phyloP scores from a whole-genome alignment of 805 yeast genomes.

The Ascoidea asiatica region DNA sequence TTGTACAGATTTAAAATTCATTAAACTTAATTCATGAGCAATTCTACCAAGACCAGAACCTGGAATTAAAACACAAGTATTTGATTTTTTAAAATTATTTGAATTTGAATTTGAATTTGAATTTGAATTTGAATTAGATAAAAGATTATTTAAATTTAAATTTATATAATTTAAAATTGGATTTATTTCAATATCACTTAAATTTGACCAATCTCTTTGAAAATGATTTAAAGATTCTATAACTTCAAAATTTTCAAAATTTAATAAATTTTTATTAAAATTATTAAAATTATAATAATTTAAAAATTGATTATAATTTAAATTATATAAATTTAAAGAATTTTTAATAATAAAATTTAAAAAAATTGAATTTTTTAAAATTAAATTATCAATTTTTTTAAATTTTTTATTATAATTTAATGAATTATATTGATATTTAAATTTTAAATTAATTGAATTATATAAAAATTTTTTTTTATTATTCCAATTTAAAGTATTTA shows the following conservation, averaged over 20 bases:
- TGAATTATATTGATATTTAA: constrained; percentile 37
- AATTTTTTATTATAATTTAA: constrained; percentile 45
- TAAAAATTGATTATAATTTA: constrained; percentile 32
- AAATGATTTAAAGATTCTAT: constrained; percentile 64
- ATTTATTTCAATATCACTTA: constrained; percentile 32
- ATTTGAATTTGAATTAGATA: constrained; percentile 14
- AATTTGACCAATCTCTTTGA: constrained; percentile 62
- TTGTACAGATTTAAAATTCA: constrained; percentile 36
- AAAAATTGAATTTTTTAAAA: constrained; percentile 33
- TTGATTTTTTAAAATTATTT: constrained; percentile 15
- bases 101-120: too few species aligned
- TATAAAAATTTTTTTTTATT: constrained; percentile 29
- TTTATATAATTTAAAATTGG: constrained; percentile 43
- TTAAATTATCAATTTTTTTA: constrained; percentile 30
- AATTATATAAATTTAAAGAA: constrained; percentile 21
- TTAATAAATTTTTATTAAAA: too few species aligned
- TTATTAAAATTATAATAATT: constrained; percentile 14
- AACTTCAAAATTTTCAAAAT: constrained; percentile 33
- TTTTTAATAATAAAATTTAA: constrained; percentile 29
- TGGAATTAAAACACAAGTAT: constrained; percentile 55
- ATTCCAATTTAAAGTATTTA: constrained; percentile 27
- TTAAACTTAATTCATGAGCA: constrained; percentile 40
- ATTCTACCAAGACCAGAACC: constrained; percentile 82
- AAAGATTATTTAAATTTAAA: constrained; percentile 22
- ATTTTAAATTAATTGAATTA: constrained; percentile 37